Evolutionary conservation across 75 land plant genomes (phyloP).

Genomic region (Azolla pinnata): DNA sequence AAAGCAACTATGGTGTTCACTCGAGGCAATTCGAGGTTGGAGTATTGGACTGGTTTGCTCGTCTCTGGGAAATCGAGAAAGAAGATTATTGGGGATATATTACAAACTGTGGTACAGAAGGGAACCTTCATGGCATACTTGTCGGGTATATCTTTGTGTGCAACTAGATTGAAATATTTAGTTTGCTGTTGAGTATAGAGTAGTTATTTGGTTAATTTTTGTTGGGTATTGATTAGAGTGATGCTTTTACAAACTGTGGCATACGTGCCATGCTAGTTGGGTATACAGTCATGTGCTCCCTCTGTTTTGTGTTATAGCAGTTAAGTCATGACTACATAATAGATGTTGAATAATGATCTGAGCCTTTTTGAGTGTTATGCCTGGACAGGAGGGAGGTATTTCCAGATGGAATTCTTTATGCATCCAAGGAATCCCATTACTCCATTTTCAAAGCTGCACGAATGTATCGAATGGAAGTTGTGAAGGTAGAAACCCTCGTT

Average conservation of each 20-base stretch:
- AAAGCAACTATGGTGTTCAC: conserved; percentile 98
- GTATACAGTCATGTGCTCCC: too few relatives aligned
- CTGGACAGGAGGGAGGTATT: conserved; percentile 78
- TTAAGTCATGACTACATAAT: too few relatives aligned
- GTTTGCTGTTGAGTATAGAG: not conserved
- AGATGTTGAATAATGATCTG: too few relatives aligned
- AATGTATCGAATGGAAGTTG: conserved; percentile 93
- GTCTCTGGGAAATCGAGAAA: conserved; percentile 95
- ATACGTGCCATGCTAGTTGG: too few relatives aligned
- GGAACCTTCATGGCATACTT: conserved; percentile 97
- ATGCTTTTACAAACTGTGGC: too few relatives aligned
- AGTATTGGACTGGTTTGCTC: conserved; percentile 98
- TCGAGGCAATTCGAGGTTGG: conserved; percentile 99
- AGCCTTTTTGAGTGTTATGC: conserved; percentile 1
- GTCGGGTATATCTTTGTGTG: conserved; percentile 59
- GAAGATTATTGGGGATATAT: conserved; percentile 99
- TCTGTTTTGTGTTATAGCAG: too few relatives aligned
- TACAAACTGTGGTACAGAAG: conserved; percentile 98
- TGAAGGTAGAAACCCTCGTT: conserved; percentile 63
- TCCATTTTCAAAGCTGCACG: conserved; percentile 95
- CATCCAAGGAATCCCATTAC: conserved; percentile 83
- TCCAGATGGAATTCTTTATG: conserved; percentile 91
- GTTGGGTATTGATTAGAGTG: too few relatives aligned
- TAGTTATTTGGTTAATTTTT: too few relatives aligned
- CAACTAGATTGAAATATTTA: not conserved